Evolutionary conservation across 164 flowering plant species (phyloP).

Genomic region (Piper betle): DNA sequence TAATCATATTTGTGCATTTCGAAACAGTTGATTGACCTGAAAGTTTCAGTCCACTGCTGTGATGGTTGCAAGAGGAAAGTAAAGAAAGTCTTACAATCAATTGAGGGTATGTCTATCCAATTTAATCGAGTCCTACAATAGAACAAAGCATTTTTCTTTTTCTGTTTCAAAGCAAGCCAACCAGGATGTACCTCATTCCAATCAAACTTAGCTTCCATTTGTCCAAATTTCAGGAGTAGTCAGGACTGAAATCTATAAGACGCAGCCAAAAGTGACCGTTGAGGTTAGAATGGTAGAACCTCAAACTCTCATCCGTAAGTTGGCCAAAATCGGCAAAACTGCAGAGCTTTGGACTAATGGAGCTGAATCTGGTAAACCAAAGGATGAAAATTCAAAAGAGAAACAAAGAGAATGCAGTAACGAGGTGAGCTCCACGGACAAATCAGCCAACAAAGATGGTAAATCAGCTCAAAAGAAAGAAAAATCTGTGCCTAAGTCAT

Average conservation of each 20-base stretch:
- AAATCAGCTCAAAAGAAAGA: constrained; percentile 5
- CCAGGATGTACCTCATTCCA: neutral
- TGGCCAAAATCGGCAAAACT: constrained; percentile 33
- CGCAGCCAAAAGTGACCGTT: constrained; percentile 34
- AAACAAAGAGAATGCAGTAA: constrained; percentile 8
- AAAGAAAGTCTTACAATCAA: constrained; percentile 32
- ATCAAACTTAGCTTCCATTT: neutral
- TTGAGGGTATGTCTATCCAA: constrained; percentile 25
- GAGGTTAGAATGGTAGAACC: constrained; percentile 33
- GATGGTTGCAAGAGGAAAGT: constrained; percentile 57
- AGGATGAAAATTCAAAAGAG: constrained; percentile 1
- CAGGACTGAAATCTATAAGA: constrained; percentile 26
- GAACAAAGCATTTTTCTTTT: neutral
- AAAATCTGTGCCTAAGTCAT: constrained; percentile 9
- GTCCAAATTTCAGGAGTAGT: constrained; percentile 28
- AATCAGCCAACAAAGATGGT: neutral
- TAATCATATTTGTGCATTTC: constrained; percentile 4
- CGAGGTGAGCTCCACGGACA: constrained; percentile 7
- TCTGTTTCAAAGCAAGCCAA: neutral
- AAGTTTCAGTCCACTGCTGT: constrained; percentile 41
- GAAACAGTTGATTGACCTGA: constrained; percentile 43
- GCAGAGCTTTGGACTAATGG: constrained; percentile 27
- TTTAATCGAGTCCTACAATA: neutral
- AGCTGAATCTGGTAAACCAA: neutral
- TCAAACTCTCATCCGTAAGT: constrained; percentile 28